Evolutionary conservation across 2,329 filamentous ascomycete species (phyloP).

Genomic region (Davidsoniella eucalypti): DNA sequence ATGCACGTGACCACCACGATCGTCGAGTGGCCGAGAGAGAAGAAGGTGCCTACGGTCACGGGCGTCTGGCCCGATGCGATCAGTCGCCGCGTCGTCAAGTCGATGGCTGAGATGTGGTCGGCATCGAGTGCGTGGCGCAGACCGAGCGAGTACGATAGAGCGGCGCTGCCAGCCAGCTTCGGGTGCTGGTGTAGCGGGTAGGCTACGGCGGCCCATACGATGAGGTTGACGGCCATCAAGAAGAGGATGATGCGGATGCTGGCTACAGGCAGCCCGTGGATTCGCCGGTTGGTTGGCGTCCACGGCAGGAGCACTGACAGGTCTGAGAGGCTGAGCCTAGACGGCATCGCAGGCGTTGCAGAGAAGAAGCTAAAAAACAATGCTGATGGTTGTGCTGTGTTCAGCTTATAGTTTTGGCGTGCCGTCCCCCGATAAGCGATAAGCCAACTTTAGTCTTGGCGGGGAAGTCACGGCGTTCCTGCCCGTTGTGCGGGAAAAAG

Average conservation of each 20-base stretch:
- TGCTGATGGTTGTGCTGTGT: too few relatives aligned
- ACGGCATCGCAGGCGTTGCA: too few relatives aligned
- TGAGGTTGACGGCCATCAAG: constrained; percentile 33
- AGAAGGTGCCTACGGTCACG: constrained; percentile 86
- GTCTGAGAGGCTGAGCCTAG: too few relatives aligned
- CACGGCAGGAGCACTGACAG: constrained; percentile 3
- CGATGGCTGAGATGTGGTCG: constrained; percentile 78
- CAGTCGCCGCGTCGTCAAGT: constrained; percentile 82
- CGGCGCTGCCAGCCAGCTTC: constrained; percentile 58
- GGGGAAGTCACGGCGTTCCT: too few relatives aligned
- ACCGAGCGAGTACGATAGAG: constrained; percentile 75
- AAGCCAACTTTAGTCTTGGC: too few relatives aligned
- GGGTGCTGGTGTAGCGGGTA: constrained; percentile 37
- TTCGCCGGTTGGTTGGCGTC: constrained; percentile 10
- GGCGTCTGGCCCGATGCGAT: constrained; percentile 73
- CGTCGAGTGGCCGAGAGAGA: constrained; percentile 84
- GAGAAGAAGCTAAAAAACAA: too few relatives aligned
- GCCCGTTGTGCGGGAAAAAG: too few relatives aligned
- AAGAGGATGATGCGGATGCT: constrained; percentile 32
- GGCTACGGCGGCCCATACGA: constrained; percentile 38
- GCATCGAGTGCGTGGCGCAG: constrained; percentile 91
- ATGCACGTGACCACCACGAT: constrained; percentile 83
- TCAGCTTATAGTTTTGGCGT: too few relatives aligned
- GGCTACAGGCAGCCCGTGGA: constrained; percentile 9
- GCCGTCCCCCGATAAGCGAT: too few relatives aligned